A percentile compares a stretch with the other conserved stretches of the same genome.
Evolutionary conservation across 345 rosid species (phyloP).

Genomic region (Orychophragmus violaceus): DNA sequence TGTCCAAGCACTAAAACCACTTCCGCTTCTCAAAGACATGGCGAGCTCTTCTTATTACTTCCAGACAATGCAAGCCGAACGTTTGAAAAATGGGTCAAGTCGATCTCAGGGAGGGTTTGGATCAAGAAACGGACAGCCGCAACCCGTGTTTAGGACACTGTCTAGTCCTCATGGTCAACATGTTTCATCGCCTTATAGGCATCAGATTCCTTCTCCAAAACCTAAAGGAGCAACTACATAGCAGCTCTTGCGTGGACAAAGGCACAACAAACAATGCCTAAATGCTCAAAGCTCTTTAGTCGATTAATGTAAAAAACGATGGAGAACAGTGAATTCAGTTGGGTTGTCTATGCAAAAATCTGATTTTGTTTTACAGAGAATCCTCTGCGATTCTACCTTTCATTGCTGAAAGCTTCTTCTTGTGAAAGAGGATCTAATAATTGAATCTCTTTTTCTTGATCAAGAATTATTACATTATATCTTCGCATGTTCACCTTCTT

Average conservation of each 20-base stretch:
- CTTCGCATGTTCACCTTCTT: too few relatives aligned
- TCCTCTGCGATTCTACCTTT: background rate
- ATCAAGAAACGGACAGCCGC: slow-evolving; percentile 49
- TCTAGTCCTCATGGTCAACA: slow-evolving; percentile 70
- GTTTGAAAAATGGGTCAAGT: slow-evolving; percentile 29
- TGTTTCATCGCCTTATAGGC: slow-evolving; percentile 66
- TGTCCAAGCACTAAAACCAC: slow-evolving; percentile 62
- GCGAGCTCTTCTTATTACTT: slow-evolving; percentile 76
- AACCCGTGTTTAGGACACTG: slow-evolving; percentile 45
- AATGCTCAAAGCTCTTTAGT: slow-evolving; percentile 14
- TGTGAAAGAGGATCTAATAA: background rate
- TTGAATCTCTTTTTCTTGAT: too few relatives aligned
- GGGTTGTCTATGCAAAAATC: slow-evolving; percentile 17
- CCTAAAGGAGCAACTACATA: slow-evolving; percentile 40
- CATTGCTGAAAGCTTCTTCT: background rate
- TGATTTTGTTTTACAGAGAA: slow-evolving; percentile 11
- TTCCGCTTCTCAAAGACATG: slow-evolving; percentile 73
- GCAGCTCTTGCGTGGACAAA: slow-evolving; percentile 5
- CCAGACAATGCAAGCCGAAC: slow-evolving; percentile 63
- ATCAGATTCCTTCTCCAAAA: slow-evolving; percentile 69
- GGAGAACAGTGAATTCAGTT: slow-evolving; percentile 13
- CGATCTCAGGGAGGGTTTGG: slow-evolving; percentile 45
- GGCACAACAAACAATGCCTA: background rate
- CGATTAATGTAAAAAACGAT: slow-evolving; percentile 16
- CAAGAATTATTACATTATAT: too few relatives aligned